phyloP scores from a whole-genome alignment of 345 rosid genomes.

The Citrus australasica region DNA sequence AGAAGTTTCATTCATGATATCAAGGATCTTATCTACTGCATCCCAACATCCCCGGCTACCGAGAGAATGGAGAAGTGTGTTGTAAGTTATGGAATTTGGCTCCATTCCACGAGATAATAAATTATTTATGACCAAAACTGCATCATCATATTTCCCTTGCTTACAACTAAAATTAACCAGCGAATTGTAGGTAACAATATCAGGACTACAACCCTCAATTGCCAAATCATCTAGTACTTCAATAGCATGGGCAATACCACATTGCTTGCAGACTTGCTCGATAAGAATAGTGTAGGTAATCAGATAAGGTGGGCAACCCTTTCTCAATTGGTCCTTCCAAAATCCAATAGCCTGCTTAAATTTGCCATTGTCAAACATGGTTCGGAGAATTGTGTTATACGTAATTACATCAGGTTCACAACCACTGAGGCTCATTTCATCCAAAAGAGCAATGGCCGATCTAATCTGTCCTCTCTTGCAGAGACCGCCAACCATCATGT shows the following conservation, averaged over 20 bases:
- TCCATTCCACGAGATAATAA: constrained; percentile 59
- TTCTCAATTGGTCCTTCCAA: constrained; percentile 64
- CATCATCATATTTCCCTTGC: constrained; percentile 53
- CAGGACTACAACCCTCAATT: constrained; percentile 74
- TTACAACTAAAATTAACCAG: constrained; percentile 61
- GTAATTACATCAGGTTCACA: constrained; percentile 76
- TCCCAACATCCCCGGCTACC: constrained; percentile 61
- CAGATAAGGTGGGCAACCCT: constrained; percentile 72
- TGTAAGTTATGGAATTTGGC: constrained; percentile 65
- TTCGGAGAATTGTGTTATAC: constrained; percentile 66
- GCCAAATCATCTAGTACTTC: constrained; percentile 80
- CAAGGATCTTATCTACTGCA: constrained; percentile 64
- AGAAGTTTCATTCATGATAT: constrained; percentile 49
- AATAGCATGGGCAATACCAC: constrained; percentile 63
- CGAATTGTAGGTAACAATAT: constrained; percentile 68
- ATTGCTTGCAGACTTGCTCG: constrained; percentile 70
- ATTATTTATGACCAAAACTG: constrained; percentile 46
- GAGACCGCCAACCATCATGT: constrained; percentile 68
- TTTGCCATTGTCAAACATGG: constrained; percentile 53
- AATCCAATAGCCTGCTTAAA: constrained; percentile 61
- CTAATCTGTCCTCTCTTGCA: constrained; percentile 55
- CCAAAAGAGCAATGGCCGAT: constrained; percentile 55
- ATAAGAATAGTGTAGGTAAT: constrained; percentile 66
- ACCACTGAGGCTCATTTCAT: constrained; percentile 80
- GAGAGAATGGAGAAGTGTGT: constrained; percentile 72